Evolutionary conservation across 352 stramenopile species (phyloP), one percentile per base, ranked within the genome.

Genomic region (Globisporangium carolinianum): DNA sequence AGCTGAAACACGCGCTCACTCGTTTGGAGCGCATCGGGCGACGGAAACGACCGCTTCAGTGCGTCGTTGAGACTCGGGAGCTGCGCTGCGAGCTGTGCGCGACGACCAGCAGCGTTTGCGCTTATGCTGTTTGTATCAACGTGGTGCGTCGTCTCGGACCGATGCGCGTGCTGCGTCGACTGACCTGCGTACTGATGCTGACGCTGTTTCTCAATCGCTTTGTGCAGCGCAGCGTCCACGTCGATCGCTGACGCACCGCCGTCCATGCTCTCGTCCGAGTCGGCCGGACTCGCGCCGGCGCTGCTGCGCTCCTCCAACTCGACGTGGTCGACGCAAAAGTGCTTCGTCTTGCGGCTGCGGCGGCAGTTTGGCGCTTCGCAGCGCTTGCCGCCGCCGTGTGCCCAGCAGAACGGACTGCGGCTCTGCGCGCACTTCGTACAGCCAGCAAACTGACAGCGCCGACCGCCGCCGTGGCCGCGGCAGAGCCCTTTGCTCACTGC

Each of bases 361-460:
- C 73, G 76, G 61, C 82, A 92, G 50, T 82, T 78, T 4, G 72
- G 72, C 14, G 67, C 70, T 46, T 89, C 78, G 43, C 82, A 91
- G n/a, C 79, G 79, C 48, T 86, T 84, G 48, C 82, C 82, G 41
- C 81, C 81, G 5, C 81, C 81, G 42, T 91, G 81, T 6, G 76
- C 79, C 72, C 79, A 89, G 61, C 81, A 91, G 57, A 86, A 84
- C 4, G 76, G 76, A 39, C 80, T 86, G 18, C 82, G 76, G 60
- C 79, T 90, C 64, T 92, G 82, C 6, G 82, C 82, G 32, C 79
- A 87, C 66, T 86, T 89, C 52, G 72, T 84, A 57, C 82, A 92
- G 0, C 68, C 77, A 6, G 65, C 17, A 18, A 82, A 71, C 63
- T 86, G 80, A 51, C 82, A 92, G 35, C 82, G 69, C 9, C 79